These are phyloP conservation scores for Buxus sempervirens DNA, from an alignment of 164 flowering plant species.

Conservation along the genomic window DNA sequence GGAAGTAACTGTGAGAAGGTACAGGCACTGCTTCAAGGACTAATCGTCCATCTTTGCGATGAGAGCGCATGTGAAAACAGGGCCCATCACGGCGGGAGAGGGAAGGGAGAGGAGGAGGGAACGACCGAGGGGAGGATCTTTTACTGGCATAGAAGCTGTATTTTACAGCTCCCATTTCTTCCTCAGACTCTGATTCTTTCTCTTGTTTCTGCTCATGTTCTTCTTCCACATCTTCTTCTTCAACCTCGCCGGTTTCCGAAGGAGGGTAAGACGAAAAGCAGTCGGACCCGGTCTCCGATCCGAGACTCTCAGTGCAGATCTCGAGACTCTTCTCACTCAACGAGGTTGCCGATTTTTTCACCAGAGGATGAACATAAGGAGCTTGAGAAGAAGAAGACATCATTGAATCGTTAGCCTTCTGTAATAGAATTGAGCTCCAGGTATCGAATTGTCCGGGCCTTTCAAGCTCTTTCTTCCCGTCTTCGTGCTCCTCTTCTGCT, in stretches of 20 bases:
- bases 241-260: conserved; percentile 38
- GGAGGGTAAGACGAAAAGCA: conserved; percentile 47
- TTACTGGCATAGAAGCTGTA: conserved; percentile 14
- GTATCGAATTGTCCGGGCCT: conserved; percentile 26
- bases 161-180: conserved; percentile 18
- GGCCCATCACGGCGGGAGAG: conserved; percentile 26
- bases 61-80: conserved; percentile 31
- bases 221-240: conserved; percentile 23
- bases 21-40: conserved; percentile 67
- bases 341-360: conserved; percentile 43
- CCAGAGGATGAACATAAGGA: conserved; percentile 70
- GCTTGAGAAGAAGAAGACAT: conserved; percentile 13
- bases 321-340: conserved; percentile 68
- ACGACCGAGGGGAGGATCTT: conserved; percentile 25
- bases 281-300: conserved; percentile 90
- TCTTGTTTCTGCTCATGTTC: conserved; percentile 6
- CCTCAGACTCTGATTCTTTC: not conserved
- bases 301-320: conserved; percentile 88
- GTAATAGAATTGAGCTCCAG: conserved; percentile 51
- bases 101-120: conserved; percentile 76
- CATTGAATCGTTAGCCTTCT: conserved; percentile 20
- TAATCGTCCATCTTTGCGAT: conserved; percentile 54
- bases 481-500: conserved; percentile 16
- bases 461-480: conserved; percentile 14
- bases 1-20: conserved; percentile 39